Evolutionary conservation across 2,329 filamentous ascomycete species (phyloP).

Genomic region (Xylariaceae sp.): DNA sequence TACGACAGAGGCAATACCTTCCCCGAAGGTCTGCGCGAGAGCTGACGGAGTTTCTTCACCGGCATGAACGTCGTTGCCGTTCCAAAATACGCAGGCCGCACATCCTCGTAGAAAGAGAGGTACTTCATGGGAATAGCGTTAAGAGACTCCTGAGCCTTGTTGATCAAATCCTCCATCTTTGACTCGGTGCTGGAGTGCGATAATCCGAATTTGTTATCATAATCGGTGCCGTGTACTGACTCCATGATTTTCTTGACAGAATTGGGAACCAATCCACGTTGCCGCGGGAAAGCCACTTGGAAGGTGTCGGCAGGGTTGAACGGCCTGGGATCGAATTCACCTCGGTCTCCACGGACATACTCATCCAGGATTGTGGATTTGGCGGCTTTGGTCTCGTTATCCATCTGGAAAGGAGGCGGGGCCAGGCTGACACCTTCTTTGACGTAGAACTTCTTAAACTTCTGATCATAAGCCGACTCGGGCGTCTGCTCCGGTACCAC

Average conservation of each 20-base stretch:
- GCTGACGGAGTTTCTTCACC: slow-evolving; percentile 39
- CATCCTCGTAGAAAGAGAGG: slow-evolving; percentile 55
- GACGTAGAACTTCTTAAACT: slow-evolving; percentile 76
- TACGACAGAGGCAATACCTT: slow-evolving; percentile 62
- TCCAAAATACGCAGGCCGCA: slow-evolving; percentile 64
- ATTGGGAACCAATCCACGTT: slow-evolving; percentile 40
- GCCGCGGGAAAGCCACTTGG: slow-evolving; percentile 30
- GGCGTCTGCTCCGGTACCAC: too few relatives aligned
- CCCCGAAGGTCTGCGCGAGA: slow-evolving; percentile 47
- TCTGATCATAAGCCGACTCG: slow-evolving; percentile 54
- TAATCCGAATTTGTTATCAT: slow-evolving; percentile 13
- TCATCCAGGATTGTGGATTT: slow-evolving; percentile 47
- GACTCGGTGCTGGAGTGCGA: slow-evolving; percentile 31
- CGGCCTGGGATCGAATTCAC: slow-evolving; percentile 31
- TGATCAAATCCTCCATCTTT: slow-evolving; percentile 27
- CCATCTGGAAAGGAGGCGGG: slow-evolving; percentile 47
- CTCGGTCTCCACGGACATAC: slow-evolving; percentile 39
- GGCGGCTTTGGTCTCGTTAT: slow-evolving; percentile 45
- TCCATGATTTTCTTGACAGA: slow-evolving; percentile 57
- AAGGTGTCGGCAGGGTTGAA: slow-evolving; percentile 42
- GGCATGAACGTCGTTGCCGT: slow-evolving; percentile 57
- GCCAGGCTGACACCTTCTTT: slow-evolving; percentile 69
- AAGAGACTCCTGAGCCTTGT: slow-evolving; percentile 28
- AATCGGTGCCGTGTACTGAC: slow-evolving; percentile 37
- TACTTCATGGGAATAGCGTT: slow-evolving; percentile 54